phyloP scores from a whole-genome alignment of 2,329 filamentous ascomycete species.

The Xylariales sp. region DNA sequence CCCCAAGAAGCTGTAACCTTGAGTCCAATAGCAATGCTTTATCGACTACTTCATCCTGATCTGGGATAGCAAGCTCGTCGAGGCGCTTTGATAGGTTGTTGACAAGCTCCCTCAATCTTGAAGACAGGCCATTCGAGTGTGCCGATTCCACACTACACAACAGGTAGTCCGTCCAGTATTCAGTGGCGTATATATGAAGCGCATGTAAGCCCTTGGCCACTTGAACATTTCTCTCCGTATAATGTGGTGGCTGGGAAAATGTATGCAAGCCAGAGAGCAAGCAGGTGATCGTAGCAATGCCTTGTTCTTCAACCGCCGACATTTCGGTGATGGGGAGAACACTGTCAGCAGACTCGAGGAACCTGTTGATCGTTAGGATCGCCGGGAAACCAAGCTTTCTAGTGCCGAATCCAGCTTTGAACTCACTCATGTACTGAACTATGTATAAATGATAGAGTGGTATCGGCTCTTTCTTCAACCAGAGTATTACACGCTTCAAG shows the following conservation, averaged over 20 bases:
- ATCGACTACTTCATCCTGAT: background rate
- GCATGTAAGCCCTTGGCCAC: conserved; percentile 17
- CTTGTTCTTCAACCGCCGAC: conserved; percentile 4
- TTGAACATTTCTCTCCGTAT: background rate
- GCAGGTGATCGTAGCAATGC: conserved; percentile 7
- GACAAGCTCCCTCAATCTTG: background rate
- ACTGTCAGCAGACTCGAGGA: conserved; percentile 10
- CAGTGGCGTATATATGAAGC: conserved; percentile 18
- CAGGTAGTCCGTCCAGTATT: conserved; percentile 16
- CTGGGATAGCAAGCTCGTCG: background rate
- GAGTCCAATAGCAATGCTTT: background rate
- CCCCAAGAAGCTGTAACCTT: background rate
- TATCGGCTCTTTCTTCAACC: conserved; percentile 7
- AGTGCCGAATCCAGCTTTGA: too few species aligned
- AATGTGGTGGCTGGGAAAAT: background rate
- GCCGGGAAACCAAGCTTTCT: too few species aligned
- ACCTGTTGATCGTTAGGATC: background rate
- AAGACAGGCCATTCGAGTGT: background rate
- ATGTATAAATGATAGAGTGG: conserved; percentile 18
- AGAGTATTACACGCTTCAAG: conserved; percentile 8
- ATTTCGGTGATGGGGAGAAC: background rate
- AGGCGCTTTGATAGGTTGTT: background rate
- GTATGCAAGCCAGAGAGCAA: conserved; percentile 8
- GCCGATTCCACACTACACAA: background rate
- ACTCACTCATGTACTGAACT: conserved; percentile 18